Evolutionary conservation across 2,329 filamentous ascomycete genomes (phyloP).

Genomic region (Microdochium trichocladiopsis): DNA sequence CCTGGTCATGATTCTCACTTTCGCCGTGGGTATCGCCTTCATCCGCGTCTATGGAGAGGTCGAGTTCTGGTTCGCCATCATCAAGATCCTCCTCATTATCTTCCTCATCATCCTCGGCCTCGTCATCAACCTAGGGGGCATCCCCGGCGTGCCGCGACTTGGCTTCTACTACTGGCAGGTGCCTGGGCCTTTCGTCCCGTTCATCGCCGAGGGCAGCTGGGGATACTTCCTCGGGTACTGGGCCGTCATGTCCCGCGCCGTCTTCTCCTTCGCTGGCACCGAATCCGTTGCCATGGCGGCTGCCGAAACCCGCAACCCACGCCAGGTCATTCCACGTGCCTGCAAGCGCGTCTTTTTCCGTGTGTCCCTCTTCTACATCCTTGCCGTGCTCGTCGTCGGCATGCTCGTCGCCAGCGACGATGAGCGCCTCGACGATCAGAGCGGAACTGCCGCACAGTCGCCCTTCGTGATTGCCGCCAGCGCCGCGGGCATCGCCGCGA

Average conservation of each 20-base stretch:
- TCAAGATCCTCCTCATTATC: slow-evolving; percentile 3
- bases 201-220: slow-evolving; percentile 48
- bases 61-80: slow-evolving; percentile 2
- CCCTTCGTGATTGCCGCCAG: slow-evolving; percentile 69
- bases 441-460: slow-evolving; percentile 37
- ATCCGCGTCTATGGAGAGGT: slow-evolving; percentile 8
- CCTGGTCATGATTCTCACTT: slow-evolving; percentile 11
- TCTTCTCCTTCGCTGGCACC: slow-evolving; percentile 38
- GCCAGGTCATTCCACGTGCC: slow-evolving; percentile 32
- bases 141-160: slow-evolving; percentile 47
- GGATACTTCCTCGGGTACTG: slow-evolving; percentile 59
- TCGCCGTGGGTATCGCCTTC: slow-evolving; percentile 8
- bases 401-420: slow-evolving; percentile 52
- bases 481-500: slow-evolving; percentile 57
- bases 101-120: slow-evolving; percentile 16
- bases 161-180: slow-evolving; percentile 66
- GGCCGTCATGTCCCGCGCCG: slow-evolving; percentile 36
- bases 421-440: slow-evolving; percentile 33
- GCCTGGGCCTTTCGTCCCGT: slow-evolving; percentile 61
- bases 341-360: slow-evolving; percentile 54
- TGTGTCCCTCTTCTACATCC: slow-evolving; percentile 50
- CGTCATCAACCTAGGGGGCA: slow-evolving; percentile 43
- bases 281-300: slow-evolving; percentile 49
- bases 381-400: slow-evolving; percentile 49
- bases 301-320: slow-evolving; percentile 45